phyloP scores from a whole-genome alignment of 208 protist species.

The Leishmania martiniquensis region DNA sequence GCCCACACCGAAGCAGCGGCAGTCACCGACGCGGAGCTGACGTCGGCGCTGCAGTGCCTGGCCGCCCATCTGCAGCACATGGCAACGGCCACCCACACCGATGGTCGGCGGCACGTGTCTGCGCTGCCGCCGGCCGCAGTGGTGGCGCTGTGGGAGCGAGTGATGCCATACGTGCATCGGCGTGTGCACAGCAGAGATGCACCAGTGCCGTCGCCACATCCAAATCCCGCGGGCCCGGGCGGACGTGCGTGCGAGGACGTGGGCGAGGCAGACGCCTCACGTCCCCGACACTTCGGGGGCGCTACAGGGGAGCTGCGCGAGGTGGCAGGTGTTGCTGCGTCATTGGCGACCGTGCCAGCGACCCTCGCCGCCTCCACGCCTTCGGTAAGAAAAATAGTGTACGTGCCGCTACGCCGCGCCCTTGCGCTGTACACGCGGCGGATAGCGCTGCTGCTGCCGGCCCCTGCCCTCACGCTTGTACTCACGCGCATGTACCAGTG shows the following conservation, averaged over 20 bases:
- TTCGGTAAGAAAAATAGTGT: slow-evolving; percentile 19
- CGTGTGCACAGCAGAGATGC: background rate
- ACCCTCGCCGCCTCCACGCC: background rate
- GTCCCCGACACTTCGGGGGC: background rate
- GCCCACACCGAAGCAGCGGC: no score
- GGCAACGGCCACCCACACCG: slow-evolving; percentile 17
- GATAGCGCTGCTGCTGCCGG: slow-evolving; percentile 35
- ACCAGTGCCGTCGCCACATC: background rate
- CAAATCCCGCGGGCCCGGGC: background rate
- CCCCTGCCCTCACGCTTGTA: slow-evolving; percentile 33
- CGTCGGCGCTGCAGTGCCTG: slow-evolving; percentile 8
- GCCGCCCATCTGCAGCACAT: slow-evolving; percentile 19
- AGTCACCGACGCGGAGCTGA: background rate
- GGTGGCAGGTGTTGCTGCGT: background rate
- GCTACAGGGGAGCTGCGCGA: background rate
- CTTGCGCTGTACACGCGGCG: slow-evolving; percentile 59
- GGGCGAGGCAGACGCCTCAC: background rate
- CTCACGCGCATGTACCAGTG: slow-evolving; percentile 64
- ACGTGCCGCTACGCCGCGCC: slow-evolving; percentile 39
- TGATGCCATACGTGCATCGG: slow-evolving; percentile 35
- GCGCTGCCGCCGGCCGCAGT: slow-evolving; percentile 58
- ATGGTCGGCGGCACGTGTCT: slow-evolving; percentile 49
- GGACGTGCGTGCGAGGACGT: background rate
- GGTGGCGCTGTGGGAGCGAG: slow-evolving; percentile 53
- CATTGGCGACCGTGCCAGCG: background rate